Conservation (phyloP, 1,284 basidiomycete genomes). For the Trametes sp. region DNA sequence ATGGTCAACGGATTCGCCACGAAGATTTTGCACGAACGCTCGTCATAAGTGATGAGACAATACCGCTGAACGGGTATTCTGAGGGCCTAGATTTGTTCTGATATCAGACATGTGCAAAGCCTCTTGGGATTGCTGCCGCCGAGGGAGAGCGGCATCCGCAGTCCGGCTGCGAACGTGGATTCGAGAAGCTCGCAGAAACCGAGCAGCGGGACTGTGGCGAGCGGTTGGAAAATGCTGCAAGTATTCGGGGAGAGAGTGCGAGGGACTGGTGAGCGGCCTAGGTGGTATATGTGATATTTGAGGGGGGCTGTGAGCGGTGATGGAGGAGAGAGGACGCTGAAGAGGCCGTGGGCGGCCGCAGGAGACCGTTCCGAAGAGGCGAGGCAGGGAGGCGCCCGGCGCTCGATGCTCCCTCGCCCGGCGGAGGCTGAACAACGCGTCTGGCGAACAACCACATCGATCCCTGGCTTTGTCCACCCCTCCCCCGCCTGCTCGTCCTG, state of each 20-base stretch:
- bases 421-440: slow-evolving; percentile 27
- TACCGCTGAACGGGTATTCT: neutral
- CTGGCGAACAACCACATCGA: slow-evolving; percentile 32
- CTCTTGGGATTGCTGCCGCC: neutral
- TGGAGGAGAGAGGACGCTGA: neutral
- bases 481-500: slow-evolving; percentile 35
- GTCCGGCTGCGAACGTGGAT: slow-evolving; percentile 21
- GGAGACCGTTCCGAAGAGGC: slow-evolving; percentile 18
- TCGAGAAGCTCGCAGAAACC: slow-evolving; percentile 14
- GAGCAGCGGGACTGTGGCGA: neutral
- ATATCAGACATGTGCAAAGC: slow-evolving; percentile 10
- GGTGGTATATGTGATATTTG: no score
- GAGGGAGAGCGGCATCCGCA: slow-evolving; percentile 9
- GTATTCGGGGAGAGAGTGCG: neutral
- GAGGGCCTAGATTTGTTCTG: neutral
- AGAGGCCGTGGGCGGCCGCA: slow-evolving; percentile 12
- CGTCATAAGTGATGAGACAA: neutral
- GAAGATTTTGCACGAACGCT: neutral
- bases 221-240: slow-evolving; percentile 1
- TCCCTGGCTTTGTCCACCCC: slow-evolving; percentile 33
- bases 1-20: no score
- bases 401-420: neutral
- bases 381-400: slow-evolving; percentile 19
- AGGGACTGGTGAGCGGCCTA: neutral
- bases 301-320: slow-evolving; percentile 8